Percentiles rank a stretch among this genome's conserved stretches.
Conservation (phyloP, 2,329 filamentous ascomycete species). For the Colletotrichum noveboracense region DNA sequence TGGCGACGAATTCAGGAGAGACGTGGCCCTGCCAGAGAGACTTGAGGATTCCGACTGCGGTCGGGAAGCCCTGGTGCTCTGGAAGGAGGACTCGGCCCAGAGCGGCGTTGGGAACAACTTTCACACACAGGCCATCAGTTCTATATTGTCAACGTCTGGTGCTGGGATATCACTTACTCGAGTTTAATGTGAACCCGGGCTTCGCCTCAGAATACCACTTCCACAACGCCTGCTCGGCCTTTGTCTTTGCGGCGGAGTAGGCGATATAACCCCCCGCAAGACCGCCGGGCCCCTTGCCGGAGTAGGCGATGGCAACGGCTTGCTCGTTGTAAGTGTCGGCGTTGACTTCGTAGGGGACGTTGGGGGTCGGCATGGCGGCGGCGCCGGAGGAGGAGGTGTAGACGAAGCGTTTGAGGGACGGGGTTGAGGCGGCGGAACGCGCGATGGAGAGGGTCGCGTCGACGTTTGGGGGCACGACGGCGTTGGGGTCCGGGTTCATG, state of each 20-base stretch:
- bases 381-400: slow-evolving; percentile 40
- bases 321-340: slow-evolving; percentile 38
- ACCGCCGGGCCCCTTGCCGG: slow-evolving; percentile 33
- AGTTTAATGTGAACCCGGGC: slow-evolving; percentile 34
- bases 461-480: slow-evolving; percentile 39
- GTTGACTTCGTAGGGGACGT: slow-evolving; percentile 23
- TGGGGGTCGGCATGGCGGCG: slow-evolving; percentile 23
- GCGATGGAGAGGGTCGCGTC: slow-evolving; percentile 32
- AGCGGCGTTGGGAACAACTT: slow-evolving; percentile 32
- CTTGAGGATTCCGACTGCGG: slow-evolving; percentile 25
- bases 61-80: slow-evolving; percentile 23
- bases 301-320: slow-evolving; percentile 33
- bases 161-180: not conserved
- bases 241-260: slow-evolving; percentile 43
- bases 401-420: slow-evolving; percentile 43
- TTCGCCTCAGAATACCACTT: slow-evolving; percentile 37
- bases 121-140: not conserved
- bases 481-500: slow-evolving; percentile 38
- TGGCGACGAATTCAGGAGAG: not conserved
- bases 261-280: slow-evolving; percentile 23
- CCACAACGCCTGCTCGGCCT: slow-evolving; percentile 42
- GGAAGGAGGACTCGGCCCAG: slow-evolving; percentile 26
- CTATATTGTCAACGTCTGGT: not conserved
- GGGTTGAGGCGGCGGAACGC: slow-evolving; percentile 34
- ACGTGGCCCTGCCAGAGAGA: slow-evolving; percentile 25